phyloP scores from a whole-genome alignment of 2,329 filamentous ascomycete species.

The Bretziella fagacearum region DNA sequence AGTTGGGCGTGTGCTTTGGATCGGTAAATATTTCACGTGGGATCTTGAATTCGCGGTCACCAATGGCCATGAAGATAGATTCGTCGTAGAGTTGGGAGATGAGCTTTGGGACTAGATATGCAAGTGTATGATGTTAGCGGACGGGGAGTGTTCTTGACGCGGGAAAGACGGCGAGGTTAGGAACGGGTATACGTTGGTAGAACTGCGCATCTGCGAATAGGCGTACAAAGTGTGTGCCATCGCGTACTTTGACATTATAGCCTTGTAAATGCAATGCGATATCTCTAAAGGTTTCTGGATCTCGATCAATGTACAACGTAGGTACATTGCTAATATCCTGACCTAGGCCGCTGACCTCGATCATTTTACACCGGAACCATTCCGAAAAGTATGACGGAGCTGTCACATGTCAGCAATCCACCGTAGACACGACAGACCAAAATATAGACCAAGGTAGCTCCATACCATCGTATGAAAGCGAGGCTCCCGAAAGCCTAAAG shows the following conservation, averaged over 20 bases:
- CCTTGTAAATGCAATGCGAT: constrained; percentile 84
- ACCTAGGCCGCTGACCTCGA: constrained; percentile 41
- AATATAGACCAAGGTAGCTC: too few relatives aligned
- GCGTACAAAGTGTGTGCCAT: constrained; percentile 77
- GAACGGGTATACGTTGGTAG: constrained; percentile 50
- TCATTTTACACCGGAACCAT: constrained; percentile 75
- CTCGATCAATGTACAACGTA: constrained; percentile 88
- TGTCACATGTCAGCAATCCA: constrained; percentile 22
- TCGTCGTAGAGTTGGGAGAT: constrained; percentile 84
- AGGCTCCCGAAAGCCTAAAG: constrained; percentile 57
- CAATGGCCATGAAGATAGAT: constrained; percentile 83
- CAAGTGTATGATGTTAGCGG: neutral
- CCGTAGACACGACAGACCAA: constrained; percentile 15
- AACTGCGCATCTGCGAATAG: constrained; percentile 92
- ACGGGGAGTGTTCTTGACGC: too few relatives aligned
- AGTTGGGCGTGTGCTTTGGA: constrained; percentile 86
- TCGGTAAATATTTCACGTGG: constrained; percentile 71
- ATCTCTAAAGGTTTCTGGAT: constrained; percentile 74
- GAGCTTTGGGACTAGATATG: constrained; percentile 56
- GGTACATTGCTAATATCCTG: constrained; percentile 33
- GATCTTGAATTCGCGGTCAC: constrained; percentile 73
- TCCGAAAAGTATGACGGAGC: constrained; percentile 93
- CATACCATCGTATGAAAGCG: constrained; percentile 52
- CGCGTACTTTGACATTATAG: constrained; percentile 67
- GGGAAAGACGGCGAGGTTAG: neutral